Base-by-base conservation (phyloP, 1,284 basidiomycete genomes). In the Inonotus obliquus region DNA sequence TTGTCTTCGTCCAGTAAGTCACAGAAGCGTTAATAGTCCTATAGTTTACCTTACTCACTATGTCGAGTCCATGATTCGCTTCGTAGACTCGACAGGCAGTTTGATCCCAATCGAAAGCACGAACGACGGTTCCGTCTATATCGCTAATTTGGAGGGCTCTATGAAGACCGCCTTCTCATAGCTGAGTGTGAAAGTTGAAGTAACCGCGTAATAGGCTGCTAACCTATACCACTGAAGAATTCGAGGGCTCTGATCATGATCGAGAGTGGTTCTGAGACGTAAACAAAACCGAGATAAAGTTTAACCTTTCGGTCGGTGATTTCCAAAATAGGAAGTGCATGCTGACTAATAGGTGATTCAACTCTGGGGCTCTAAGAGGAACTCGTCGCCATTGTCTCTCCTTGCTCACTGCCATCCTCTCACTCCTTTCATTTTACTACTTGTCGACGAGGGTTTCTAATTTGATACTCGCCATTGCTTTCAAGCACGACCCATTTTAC, bases 51-150 rank as follows among this genome's bases (percentile, higher is more conserved):
- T 81, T 83, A 67, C 74, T 73, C 14, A 81, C 79, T 35, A 81
- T 70, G 38, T 74, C 69, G 0, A 66, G 57, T 6, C 80, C 79
- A 69, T 83, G 73, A 70, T 89, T 89, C 25, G 77, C 75, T 27
- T 72, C 72, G 68, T 91, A 91, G 17, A 89, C 87, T 57, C 79
- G 77, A 66, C 83, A 86, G 32, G 88, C 86, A 23, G 76, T 78
- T 65, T 84, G 87, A 73, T 91, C 88, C 87, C 88, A 91, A 70
- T 92, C 89, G 69, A 85, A 89, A 19, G 88, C 87, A 62, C 77
- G 77, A 11, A 85, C 74, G 23, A 91, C 78, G 4, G 65, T 59
- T 0, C 76, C 74, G 11, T 75, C 67, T 54, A 82, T 72, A 14
- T 68, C 69, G 66, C 84, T 84, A 49, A 80, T 77, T 54, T 73